A percentile compares a stretch with the other conserved stretches of the same genome.
phyloP scores from a whole-genome alignment of 305 asterid species.

The Petunia hybrid region DNA sequence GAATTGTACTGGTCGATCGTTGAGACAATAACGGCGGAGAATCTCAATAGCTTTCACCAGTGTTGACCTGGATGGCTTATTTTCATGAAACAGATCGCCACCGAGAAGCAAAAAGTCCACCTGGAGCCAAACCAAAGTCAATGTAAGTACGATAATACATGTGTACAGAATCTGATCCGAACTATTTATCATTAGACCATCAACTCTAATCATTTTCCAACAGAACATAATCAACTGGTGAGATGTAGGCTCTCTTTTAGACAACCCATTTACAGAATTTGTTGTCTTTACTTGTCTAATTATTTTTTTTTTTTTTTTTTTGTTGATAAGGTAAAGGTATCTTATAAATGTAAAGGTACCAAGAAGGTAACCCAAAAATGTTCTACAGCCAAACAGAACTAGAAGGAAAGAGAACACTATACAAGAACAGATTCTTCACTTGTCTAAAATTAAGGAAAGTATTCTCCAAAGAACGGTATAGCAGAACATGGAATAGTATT shows the following conservation, averaged over 20 bases:
- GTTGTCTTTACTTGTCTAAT: not conserved
- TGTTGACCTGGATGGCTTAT: constrained; percentile 96
- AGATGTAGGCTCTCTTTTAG: not conserved
- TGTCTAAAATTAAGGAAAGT: not conserved
- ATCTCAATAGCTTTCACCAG: constrained; percentile 93
- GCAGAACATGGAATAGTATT: constrained; percentile 18
- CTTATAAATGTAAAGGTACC: no score
- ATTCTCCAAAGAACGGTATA: constrained; percentile 17
- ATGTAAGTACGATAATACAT: not conserved
- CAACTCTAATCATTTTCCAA: not conserved
- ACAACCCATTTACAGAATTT: not conserved
- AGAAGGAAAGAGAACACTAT: no score
- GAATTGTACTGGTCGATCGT: constrained; percentile 81
- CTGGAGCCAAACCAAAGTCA: constrained; percentile 42
- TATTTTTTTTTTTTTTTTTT: no score
- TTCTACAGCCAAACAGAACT: no score
- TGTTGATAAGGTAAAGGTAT: no score
- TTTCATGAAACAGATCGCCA: constrained; percentile 97
- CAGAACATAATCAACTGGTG: constrained; percentile 6
- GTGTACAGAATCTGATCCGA: not conserved
- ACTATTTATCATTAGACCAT: constrained; percentile 3
- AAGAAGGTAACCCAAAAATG: no score
- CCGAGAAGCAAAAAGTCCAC: constrained; percentile 96
- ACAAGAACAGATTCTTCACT: not conserved
- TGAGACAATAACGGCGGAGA: constrained; percentile 93